Evolutionary conservation across 2,329 filamentous ascomycete genomes (phyloP), one percentile per base, ranked within the genome.

Genomic region (Ceratocystiopsis brevicomis): DNA sequence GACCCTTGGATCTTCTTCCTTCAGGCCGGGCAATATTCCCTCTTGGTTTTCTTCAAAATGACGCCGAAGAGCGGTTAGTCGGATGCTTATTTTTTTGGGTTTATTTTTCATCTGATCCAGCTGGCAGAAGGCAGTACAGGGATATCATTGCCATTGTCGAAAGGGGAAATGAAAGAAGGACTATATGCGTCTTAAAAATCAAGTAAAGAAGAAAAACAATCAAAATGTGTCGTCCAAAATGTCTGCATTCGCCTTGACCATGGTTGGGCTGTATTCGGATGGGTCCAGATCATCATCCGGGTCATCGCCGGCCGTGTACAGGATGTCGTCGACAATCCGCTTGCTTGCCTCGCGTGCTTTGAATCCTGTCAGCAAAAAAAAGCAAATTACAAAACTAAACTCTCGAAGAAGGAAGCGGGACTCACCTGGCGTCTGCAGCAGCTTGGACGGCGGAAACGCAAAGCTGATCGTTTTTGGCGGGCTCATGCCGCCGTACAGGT

Each of bases 401-500:
- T n/a, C n/a, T n/a, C n/a, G n/a, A n/a, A n/a, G n/a, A n/a, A n/a
- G n/a, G n/a, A n/a, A n/a, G n/a, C n/a, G n/a, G 32, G 11, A 33
- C 73, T 56, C 61, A 81, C 78, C 78, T 48, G 83, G 84, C 40
- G 84, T 92, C 57, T 87, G 83, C 57, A 88, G 59, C 18, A 92
- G 62, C 55, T 81, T 78, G 37, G 77, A 81, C 43, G 80, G 79
- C 41, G 81, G 81, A 40, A 92, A 62, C 38, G 81, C 78, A 58
- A 92, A 92, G 54, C 87, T 81, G 47, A 92, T 87, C 12, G 84
- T 90, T 66, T 96, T 96, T 0, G 90, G 90, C 25, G 90, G 90
- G 54, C 84, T 94, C 60, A 86, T 79, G 6, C 78, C 83, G 8
- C 71, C 71, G 46, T 80, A 78, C 6, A 73, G 55, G 37, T 68